Evolutionary conservation across 1,284 basidiomycete genomes (phyloP), one percentile per base, ranked within the genome.

Genomic region (Apiotrichum siamense): DNA sequence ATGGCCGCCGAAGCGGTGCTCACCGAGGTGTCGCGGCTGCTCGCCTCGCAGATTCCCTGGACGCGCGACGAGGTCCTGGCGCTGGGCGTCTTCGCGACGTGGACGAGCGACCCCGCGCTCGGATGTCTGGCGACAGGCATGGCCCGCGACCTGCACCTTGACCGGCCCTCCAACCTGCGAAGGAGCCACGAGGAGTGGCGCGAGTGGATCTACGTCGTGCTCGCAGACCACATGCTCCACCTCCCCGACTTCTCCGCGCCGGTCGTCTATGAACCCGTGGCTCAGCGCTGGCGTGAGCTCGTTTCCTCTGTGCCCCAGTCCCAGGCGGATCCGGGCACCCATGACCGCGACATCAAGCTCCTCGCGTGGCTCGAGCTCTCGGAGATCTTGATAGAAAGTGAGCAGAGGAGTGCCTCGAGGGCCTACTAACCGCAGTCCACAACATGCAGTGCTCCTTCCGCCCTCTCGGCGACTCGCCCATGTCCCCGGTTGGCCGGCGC

Each of bases 341-440:
- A 66, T 24, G 72, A 74, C 59, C 57, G 70, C 13, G 71, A 74
- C 53, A 55, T 61, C 18, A 72, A 70, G 55, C 52, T 74, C 9
- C 61, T 73, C n/a, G 66, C 69, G 4, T 74, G 72, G 72, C 52
- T 72, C 18, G 71, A 73, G 55, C 70, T 67, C 47, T 62, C 69
- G 18, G 72, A 74, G 54, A 60, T 63, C 15, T 58, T 74, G 0
- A 59, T 63, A 7, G 67, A 74, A 24, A 52, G 67, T 67, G 40
- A 55, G 67, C 61, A 18, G 21, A n/a, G 24, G n/a, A 13, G 18
- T 1, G 35, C 15, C 6, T 9, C n/a, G 17, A 40, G 17, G n/a
- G 15, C 9, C 25, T 9, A n/a, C n/a, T n/a, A n/a, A n/a, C 25
- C 4, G 7, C 39, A 33, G 18, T 46, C 15, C 31, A 48, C 43